Percentiles rank a stretch among this genome's conserved stretches.
Evolutionary conservation across 2,329 filamentous ascomycete species (phyloP).

Genomic region (Fusarium piperis): DNA sequence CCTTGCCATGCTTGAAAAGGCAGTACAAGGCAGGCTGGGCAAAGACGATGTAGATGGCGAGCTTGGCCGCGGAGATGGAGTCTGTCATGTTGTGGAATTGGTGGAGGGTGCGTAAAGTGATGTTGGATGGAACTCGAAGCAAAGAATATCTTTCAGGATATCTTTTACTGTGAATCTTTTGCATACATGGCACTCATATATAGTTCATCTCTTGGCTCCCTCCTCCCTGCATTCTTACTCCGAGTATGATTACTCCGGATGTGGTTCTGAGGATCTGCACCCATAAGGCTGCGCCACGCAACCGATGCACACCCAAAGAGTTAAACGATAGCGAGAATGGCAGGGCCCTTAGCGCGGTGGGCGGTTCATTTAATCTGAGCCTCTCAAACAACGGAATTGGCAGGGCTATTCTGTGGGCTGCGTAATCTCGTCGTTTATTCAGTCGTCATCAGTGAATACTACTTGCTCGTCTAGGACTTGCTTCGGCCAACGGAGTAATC

Average conservation of each 20-base stretch:
- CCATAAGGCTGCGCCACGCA: background rate
- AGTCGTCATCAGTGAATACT: background rate
- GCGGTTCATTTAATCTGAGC: background rate
- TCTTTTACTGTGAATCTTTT: background rate
- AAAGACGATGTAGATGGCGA: slow-evolving; percentile 8
- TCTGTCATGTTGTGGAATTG: slow-evolving; percentile 3
- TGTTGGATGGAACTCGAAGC: background rate
- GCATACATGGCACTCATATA: background rate
- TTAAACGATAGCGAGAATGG: slow-evolving; percentile 13
- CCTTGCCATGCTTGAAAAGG: slow-evolving; percentile 16
- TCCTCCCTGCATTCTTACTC: background rate
- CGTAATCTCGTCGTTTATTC: background rate
- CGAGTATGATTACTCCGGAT: background rate
- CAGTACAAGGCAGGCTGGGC: slow-evolving; percentile 9
- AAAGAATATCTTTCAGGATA: background rate
- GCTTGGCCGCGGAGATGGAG: slow-evolving; percentile 9
- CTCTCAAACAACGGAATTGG: background rate
- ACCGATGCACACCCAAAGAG: background rate
- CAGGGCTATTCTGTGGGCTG: background rate
- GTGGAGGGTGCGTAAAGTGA: background rate
- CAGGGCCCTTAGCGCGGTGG: background rate
- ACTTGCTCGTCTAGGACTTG: slow-evolving; percentile 1
- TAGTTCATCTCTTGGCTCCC: background rate
- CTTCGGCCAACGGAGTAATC: slow-evolving; percentile 5
- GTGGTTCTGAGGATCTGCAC: background rate